A percentile compares a stretch with the other conserved stretches of the same genome.
phyloP scores from a whole-genome alignment of 2,329 filamentous ascomycete species.

The Ophiocordyceps camponoti-leonardi region DNA sequence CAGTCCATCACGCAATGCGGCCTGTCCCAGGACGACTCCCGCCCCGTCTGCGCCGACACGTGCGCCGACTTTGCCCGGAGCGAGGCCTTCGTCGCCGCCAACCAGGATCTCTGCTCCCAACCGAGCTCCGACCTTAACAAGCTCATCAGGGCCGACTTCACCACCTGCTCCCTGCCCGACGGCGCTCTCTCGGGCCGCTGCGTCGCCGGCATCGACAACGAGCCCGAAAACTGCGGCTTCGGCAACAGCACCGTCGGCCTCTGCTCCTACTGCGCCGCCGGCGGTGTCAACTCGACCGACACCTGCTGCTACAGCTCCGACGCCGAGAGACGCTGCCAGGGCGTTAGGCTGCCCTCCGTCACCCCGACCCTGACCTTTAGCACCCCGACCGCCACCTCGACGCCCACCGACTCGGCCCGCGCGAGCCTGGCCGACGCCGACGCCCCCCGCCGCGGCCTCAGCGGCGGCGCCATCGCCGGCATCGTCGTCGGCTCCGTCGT shows the following conservation, averaged over 20 bases:
- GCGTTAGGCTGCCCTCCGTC: constrained; percentile 63
- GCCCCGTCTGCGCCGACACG: constrained; percentile 73
- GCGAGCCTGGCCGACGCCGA: constrained; percentile 8
- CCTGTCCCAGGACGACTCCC: constrained; percentile 44
- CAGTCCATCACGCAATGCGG: constrained; percentile 59
- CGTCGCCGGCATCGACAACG: constrained; percentile 61
- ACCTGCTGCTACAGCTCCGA: constrained; percentile 82
- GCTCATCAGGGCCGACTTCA: constrained; percentile 83
- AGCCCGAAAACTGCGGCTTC: constrained; percentile 77
- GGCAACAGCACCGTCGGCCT: constrained; percentile 53
- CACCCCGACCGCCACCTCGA: constrained; percentile 24
- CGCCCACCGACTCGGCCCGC: constrained; percentile 4
- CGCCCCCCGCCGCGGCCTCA: constrained; percentile 28
- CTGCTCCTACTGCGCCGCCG: constrained; percentile 71
- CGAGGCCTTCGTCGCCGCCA: constrained; percentile 68
- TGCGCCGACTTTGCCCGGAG: constrained; percentile 79
- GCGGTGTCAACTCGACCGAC: constrained; percentile 80
- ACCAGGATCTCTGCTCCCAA: constrained; percentile 53
- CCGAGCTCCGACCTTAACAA: constrained; percentile 47
- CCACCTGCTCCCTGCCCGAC: constrained; percentile 71
- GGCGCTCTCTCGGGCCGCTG: constrained; percentile 60
- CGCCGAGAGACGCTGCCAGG: constrained; percentile 53
- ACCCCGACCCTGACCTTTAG: constrained; percentile 48
- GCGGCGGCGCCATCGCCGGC: constrained; percentile 79
- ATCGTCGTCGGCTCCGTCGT: constrained; percentile 69